A percentile compares a stretch with the other conserved stretches of the same genome.
Evolutionary conservation across 257 asterid genomes (phyloP).

Genomic region (Rubia yunnanensis): DNA sequence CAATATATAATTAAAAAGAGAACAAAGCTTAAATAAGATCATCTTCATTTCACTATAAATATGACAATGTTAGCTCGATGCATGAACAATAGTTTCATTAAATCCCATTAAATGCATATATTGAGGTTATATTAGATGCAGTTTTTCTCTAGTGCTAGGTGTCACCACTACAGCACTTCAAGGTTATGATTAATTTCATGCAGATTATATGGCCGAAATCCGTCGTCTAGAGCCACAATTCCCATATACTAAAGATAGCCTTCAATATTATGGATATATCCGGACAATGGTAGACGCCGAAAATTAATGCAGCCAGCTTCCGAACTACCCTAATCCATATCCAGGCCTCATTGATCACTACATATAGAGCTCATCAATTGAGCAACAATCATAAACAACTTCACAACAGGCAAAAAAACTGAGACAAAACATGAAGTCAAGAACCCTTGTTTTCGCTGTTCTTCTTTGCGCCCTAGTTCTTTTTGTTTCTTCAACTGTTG

Average conservation of each 20-base stretch:
- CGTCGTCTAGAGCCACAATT: no score
- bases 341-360: not conserved
- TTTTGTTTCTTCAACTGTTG: conserved; percentile 4
- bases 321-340: not conserved
- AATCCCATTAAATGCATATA: no score
- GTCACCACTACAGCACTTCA: not conserved
- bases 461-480: not conserved
- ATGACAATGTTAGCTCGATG: no score
- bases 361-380: not conserved
- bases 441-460: conserved; percentile 5
- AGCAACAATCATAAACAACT: not conserved
- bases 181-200: not conserved
- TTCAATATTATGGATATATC: not conserved
- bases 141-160: not conserved
- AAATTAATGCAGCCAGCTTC: not conserved
- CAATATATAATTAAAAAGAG: no score
- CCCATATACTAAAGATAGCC: not conserved
- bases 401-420: not conserved
- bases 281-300: not conserved
- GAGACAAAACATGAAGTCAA: conserved; percentile 8
- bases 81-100: no score
- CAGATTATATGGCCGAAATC: no score
- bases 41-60: no score
- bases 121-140: not conserved
- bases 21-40: no score